Evolutionary conservation across 768 basidiomycete genomes (phyloP).

Genomic region (Suillus brevipes): DNA sequence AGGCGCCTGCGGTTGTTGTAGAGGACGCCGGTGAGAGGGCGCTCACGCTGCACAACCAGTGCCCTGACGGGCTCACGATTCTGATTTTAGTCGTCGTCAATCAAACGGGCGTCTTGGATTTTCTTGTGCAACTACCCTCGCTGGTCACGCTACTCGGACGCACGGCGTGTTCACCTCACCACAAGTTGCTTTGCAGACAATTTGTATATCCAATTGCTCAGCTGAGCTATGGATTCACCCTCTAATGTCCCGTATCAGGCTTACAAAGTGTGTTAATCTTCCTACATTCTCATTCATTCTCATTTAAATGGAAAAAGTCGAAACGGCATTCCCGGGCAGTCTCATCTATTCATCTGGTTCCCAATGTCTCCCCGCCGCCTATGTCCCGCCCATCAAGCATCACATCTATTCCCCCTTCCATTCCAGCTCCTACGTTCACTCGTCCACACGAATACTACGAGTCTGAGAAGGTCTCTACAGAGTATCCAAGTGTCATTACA

Average conservation of each 20-base stretch:
- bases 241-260: slow-evolving; percentile 49
- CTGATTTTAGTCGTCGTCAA: slow-evolving; percentile 1
- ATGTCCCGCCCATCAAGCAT: slow-evolving; percentile 22
- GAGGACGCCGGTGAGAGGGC: slow-evolving; percentile 3
- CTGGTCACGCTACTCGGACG: neutral
- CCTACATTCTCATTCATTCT: neutral
- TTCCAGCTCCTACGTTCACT: slow-evolving; percentile 1
- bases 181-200: neutral
- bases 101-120: neutral
- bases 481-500: slow-evolving; percentile 12
- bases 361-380: slow-evolving; percentile 26
- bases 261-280: slow-evolving; percentile 38
- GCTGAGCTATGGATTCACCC: slow-evolving; percentile 14
- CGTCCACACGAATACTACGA: slow-evolving; percentile 14
- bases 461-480: slow-evolving; percentile 22
- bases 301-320: slow-evolving; percentile 32
- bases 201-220: slow-evolving; percentile 3
- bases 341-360: slow-evolving; percentile 31
- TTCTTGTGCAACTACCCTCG: neutral
- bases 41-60: neutral
- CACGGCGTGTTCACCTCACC: neutral
- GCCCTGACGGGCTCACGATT: slow-evolving; percentile 8
- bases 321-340: slow-evolving; percentile 47
- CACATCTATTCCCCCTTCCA: slow-evolving; percentile 12
- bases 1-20: neutral